Percentiles rank a stretch among this genome's conserved stretches.
Evolutionary conservation across 225 moss, liverwort and hornwort genomes (phyloP).

Genomic region (Marchantia polymorpha): DNA sequence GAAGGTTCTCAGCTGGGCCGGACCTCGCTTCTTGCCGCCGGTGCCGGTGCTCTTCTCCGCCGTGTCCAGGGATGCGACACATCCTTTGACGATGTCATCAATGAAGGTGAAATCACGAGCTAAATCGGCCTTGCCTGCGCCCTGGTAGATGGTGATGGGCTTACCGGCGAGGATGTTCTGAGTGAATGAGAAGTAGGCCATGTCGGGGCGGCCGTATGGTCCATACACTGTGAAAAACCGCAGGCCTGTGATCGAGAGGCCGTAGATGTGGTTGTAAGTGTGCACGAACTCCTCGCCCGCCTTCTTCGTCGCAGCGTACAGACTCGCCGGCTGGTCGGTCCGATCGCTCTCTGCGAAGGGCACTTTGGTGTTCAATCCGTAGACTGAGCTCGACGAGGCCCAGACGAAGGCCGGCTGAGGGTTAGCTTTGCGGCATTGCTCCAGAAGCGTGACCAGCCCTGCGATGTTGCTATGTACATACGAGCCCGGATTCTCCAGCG

Average conservation of each 20-base stretch:
- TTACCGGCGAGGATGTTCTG: constrained; percentile 41
- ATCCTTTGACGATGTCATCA: constrained; percentile 42
- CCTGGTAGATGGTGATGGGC: constrained; percentile 42
- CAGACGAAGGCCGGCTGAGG: constrained; percentile 45
- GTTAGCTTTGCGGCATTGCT: constrained; percentile 36
- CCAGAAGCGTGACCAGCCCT: constrained; percentile 40
- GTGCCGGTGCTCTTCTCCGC: constrained; percentile 38
- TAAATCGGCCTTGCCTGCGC: constrained; percentile 35
- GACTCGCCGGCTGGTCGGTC: constrained; percentile 38
- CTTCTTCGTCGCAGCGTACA: constrained; percentile 44
- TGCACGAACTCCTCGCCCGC: constrained; percentile 46
- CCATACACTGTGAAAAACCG: constrained; percentile 45
- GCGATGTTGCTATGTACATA: constrained; percentile 43
- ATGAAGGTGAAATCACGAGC: constrained; percentile 44
- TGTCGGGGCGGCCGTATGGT: constrained; percentile 45
- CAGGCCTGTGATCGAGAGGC: constrained; percentile 41
- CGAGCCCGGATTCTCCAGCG: constrained; percentile 35
- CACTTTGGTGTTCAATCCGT: constrained; percentile 36
- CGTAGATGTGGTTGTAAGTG: constrained; percentile 39
- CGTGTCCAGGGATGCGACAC: constrained; percentile 36
- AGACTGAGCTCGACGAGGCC: constrained; percentile 44
- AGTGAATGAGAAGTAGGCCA: constrained; percentile 45
- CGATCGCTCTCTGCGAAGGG: constrained; percentile 34
- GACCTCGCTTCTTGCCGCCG: constrained; percentile 20
- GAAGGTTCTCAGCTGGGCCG: constrained; percentile 35